Base-by-base conservation (phyloP, 495 filamentous ascomycete species). In the Aspergillus homomorphus region DNA sequence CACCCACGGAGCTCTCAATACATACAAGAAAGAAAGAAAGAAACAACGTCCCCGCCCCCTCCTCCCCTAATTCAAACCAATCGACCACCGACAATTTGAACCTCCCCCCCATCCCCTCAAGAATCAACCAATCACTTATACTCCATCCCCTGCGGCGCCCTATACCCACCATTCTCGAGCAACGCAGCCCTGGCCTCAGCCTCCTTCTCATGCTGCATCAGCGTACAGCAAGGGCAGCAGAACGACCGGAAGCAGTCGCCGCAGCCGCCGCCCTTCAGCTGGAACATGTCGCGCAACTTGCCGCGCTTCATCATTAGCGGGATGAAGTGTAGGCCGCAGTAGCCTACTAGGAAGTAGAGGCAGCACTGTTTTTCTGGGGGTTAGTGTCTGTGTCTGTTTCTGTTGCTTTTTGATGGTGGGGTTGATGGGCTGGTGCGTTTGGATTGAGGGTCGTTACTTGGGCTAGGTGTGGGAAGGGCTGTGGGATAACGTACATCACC, bases 171-270 rank as follows among this genome's bases (percentile, higher is more conserved):
- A 1, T 49, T 18, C 12, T 42, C 51, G 48, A 58, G 51, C 14
- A 59, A 23, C 16, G 41, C 52, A 3, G 60, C 50, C 53, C 63
- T 63, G 15, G 48, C 33, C 41, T 65, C 62, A 18, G 79, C 62
- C 59, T 86, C 83, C 68, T 84, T 83, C 54, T 84, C 79, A 12
- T 80, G 66, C 63, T 84, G 83, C 21, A 80, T 71, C 41, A 83
- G 59, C 12, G 72, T 72, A 72, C 84, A 87, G 58, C 80, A 77
- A 49, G 61, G 46, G 57, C 77, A 82, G 71, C 77, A 86, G 71
- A 66, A 82, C 30, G 72, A 64, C 18, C 69, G 64, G 52, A 78
- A 74, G 66, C 74, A 82, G 63, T 86, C 84, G 38, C 57, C 72
- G 68, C 70, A 71, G 9, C 67, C 72, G 51, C 75, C 77, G 28